Conservation (phyloP, 768 basidiomycete genomes). For the Termitomyces sp. region DNA sequence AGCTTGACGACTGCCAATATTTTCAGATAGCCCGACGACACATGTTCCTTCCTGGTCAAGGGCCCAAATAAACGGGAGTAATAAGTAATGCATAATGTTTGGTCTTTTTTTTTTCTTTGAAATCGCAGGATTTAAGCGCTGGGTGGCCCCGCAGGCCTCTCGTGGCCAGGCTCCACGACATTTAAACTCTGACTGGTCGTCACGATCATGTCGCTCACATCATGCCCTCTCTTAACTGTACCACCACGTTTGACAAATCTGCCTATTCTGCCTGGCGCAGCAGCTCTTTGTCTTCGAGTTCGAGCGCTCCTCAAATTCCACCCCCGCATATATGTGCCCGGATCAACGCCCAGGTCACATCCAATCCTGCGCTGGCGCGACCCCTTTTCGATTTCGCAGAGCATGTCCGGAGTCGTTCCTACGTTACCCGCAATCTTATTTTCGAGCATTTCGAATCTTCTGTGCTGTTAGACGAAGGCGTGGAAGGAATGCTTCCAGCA, state of each 20-base stretch:
- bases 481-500: slow-evolving; percentile 20
- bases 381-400: slow-evolving; percentile 22
- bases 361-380: slow-evolving; percentile 16
- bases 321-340: slow-evolving; percentile 13
- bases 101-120: not conserved
- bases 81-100: not conserved
- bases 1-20: not conserved
- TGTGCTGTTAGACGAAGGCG: slow-evolving; percentile 24
- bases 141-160: not conserved
- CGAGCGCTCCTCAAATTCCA: slow-evolving; percentile 4
- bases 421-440: slow-evolving; percentile 17
- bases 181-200: slow-evolving; percentile 6
- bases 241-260: not conserved
- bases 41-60: not conserved
- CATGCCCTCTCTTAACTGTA: slow-evolving; percentile 7
- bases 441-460: slow-evolving; percentile 18
- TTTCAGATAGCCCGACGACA: not conserved
- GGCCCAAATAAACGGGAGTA: not conserved
- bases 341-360: slow-evolving; percentile 17
- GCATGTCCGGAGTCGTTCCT: slow-evolving; percentile 19
- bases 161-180: slow-evolving; percentile 1
- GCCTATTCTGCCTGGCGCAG: slow-evolving; percentile 9
- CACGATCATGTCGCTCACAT: slow-evolving; percentile 3
- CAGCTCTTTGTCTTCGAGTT: not conserved
- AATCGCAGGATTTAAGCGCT: not conserved